Base-by-base conservation (phyloP, 345 rosid species). In the Euphorbia peplus region DNA sequence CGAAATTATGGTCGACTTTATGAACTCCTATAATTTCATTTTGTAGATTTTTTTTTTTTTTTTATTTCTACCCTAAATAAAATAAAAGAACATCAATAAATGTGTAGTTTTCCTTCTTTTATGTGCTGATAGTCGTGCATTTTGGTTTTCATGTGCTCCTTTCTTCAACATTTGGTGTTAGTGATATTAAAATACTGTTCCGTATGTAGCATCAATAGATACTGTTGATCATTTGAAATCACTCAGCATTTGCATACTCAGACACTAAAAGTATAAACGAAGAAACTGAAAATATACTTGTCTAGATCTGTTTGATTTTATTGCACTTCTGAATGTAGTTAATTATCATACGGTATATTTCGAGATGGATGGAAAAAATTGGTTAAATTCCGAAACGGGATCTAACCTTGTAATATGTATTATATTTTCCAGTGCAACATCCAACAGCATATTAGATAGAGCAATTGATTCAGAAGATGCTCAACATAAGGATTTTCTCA, bases 391-490 rank as follows among this genome's bases (percentile, higher is more conserved):
- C 24, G 16, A 54, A 29, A 61, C 42, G 66, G 26, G 69, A 72
- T 37, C 66, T 77, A 41, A 69, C 41, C 32, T 59, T 52, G 28
- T 26, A 39, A 57, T 60, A 19, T 73, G 10, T 60, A 48, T 65
- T 76, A 1, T 48, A 70, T 73, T 53, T 76, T 70, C 39, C 93
- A 95, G 99, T 85, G 96, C 99, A 30, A 95, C 93, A 26, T 86
- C 98, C 72, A 90, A 85, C 75, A 92, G 98, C 83, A 90, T 95
- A 73, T 79, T 95, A 73, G 99, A 95, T 73, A 84, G 90, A 81
- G 98, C 98, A 30, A 92, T 95, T 81, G 98, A 95, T 76, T 92
- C 97, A 26, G 98, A 95, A 83, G 92, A 90, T 67, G 83, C 88
- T 73, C 96, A 91, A 80, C 97, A 95, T 64, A 90, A 87, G 78